Base-by-base conservation (phyloP, 495 filamentous ascomycete species). In the Talaromyces adpressus region DNA sequence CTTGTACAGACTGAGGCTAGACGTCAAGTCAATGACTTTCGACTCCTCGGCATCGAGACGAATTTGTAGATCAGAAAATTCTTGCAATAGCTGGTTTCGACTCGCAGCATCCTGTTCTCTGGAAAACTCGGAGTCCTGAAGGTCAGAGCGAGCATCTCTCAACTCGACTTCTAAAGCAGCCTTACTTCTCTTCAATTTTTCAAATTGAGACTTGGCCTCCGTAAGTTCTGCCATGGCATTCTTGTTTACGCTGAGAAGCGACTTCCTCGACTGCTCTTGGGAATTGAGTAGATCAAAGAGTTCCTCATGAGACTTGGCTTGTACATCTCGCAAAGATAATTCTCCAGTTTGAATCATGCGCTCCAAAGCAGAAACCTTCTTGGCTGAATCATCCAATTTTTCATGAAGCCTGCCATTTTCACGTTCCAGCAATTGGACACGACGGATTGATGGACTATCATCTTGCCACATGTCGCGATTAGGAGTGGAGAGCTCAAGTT, bases 21-120 rank as follows among this genome's bases (percentile, higher is more conserved):
- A 89, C 16, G 85, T 85, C 18, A 96, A 85, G 70, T 98, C 94
- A 18, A 86, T 86, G 39, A 90, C 83, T 75, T 90, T 92, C 2
- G 92, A 96, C 2, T 85, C 82, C 77, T 98, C 94, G 11, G 87
- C 86, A 69, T 98, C 94, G 52, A 98, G 82, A 52, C 92, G 85
- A 67, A 98, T 97, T 69, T 97, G 95, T 20, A 98, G 78, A 70
- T 98, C 95, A 1, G 93, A 87, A 71, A 92, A 96, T 71, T 98
- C 94, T 70, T 96, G 86, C 32, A 98, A 81, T 23, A 98, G 82
- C 70, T 98, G 94, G 68, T 82, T 88, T 66, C 93, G 86, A 75
- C 89, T 92, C 8, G 87, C 81, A 3, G 87, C 79, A 70, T 97
- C 93, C 68, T 97, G 91, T 51, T 97, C 94, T 63, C 90, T 81